Base-by-base conservation (phyloP, 441 rosid genomes). In the Adansonia madagascariensis region DNA sequence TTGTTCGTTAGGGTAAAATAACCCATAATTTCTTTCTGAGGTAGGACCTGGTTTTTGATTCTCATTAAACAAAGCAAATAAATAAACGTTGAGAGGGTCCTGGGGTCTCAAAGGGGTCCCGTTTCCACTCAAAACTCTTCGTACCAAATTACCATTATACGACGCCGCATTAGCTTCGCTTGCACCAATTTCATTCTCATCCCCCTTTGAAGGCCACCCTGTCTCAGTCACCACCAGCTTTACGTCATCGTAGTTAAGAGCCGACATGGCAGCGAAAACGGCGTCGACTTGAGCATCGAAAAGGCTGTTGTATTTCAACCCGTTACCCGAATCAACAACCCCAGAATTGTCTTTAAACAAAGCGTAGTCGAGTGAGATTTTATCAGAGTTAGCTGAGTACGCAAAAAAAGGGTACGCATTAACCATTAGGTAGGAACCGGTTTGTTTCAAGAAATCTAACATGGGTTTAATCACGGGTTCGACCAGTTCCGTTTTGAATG, bases 271-370 rank as follows among this genome's bases (percentile, higher is more conserved):
- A 1, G 92, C 88, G 59, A 74, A 88, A 72, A 95, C 95, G 20
- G 99, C 97, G 82, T 91, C 99, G 77, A 93, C 72, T 61, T 95
- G 96, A 4, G 98, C 99, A 0, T 95, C 99, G 1, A 95, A 77
- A 14, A 95, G 90, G 81, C 81, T 95, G n/a, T 8, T 8, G 47
- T 95, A 95, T 49, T 82, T 89, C 80, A 91, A 77, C 15, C 96
- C 98, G 77, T 85, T 95, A 50, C 94, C 94, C 24, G 96, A 84
- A 83, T 95, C 99, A 41, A 84, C 89, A 7, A 79, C 86, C 0
- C 96, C 99, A 14, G 86, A 77, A 74, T 93, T 93, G 2, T 86
- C 75, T 46, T 80, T 87, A 2, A 95, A 90, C 82, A 95, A 17
- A 46, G 97, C 89, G 84, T 95, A 93, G 8, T 92, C 91, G 61